Base-by-base conservation (phyloP, 2,329 filamentous ascomycete genomes). In the Achaetomium macrosporum region DNA sequence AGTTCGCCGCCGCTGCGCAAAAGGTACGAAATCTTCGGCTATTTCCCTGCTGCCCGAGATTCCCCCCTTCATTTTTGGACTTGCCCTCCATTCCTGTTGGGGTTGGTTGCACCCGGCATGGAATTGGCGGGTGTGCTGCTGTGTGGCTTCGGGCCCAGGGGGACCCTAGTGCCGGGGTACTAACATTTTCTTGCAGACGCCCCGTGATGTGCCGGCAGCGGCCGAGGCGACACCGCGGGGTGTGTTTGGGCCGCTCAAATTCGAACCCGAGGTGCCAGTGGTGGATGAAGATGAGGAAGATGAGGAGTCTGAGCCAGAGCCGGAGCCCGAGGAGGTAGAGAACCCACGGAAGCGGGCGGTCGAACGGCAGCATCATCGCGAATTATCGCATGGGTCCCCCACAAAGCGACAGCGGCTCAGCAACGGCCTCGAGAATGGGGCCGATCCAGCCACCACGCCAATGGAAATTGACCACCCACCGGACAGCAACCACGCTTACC, bases 381-480 rank as follows among this genome's bases (percentile, higher is more conserved):
- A 65, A 55, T 50, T 75, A 62, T 68, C 73, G 61, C 79, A 80
- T 69, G 80, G 76, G 49, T 82, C 79, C 51, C 76, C 79, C 47
- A 69, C 73, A 59, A 85, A 85, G 70, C 75, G 79, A 63, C 75
- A 73, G 60, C 75, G 78, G 64, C 73, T 84, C 63, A 82, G 76
- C 71, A 84, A 84, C 72, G 81, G 80, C 65, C 79, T 76, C 68
- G 80, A 82, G 63, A 79, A 79, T 66, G 73, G 73, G 61, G 65
- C 69, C 63, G 77, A 74, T 66, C 71, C 76, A 63, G 73, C 76
- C 62, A 71, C 75, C 41, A 79, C 76, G 57, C 76, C 79, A 59
- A 83, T 84, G 79, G 81, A 84, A 59, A 67, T 83, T 58, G 81
- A 84, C 66, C 70, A 73, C 59, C 66, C 69, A 51, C 68, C 68